Conservation (phyloP, 2,329 filamentous ascomycete genomes). For the Magnaporthales sp. region DNA sequence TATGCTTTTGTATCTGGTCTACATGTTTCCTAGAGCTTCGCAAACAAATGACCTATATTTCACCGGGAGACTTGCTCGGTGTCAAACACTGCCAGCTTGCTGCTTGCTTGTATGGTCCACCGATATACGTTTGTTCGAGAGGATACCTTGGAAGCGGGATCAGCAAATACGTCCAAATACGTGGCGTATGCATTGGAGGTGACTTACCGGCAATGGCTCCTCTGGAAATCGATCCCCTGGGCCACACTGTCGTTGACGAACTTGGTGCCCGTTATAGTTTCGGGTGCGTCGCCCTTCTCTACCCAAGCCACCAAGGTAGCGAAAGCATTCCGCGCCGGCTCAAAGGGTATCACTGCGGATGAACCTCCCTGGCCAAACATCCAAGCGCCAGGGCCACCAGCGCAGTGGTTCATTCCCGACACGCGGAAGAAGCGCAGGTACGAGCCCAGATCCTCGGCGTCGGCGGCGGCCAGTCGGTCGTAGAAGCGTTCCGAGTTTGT, state of each 20-base stretch:
- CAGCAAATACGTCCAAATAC: neutral
- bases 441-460: constrained; percentile 13
- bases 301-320: constrained; percentile 37
- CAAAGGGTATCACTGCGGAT: constrained; percentile 14
- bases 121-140: constrained; percentile 6
- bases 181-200: neutral
- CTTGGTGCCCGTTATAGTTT: constrained; percentile 16
- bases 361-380: constrained; percentile 17
- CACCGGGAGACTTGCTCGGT: neutral
- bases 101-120: constrained; percentile 5
- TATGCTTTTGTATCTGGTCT: neutral
- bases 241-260: constrained; percentile 6
- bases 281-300: constrained; percentile 30
- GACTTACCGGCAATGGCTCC: constrained; percentile 6
- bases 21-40: neutral
- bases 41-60: neutral
- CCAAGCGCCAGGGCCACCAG: constrained; percentile 31
- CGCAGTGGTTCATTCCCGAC: constrained; percentile 42
- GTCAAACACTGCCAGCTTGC: constrained; percentile 6
- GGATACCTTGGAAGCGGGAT: constrained; percentile 3
- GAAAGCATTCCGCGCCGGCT: constrained; percentile 31
- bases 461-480: constrained; percentile 33
- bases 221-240: constrained; percentile 8
- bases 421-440: constrained; percentile 44
- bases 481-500: constrained; percentile 38